Conservation (phyloP, 495 filamentous ascomycete species). For the Penicillium egyptiacum region DNA sequence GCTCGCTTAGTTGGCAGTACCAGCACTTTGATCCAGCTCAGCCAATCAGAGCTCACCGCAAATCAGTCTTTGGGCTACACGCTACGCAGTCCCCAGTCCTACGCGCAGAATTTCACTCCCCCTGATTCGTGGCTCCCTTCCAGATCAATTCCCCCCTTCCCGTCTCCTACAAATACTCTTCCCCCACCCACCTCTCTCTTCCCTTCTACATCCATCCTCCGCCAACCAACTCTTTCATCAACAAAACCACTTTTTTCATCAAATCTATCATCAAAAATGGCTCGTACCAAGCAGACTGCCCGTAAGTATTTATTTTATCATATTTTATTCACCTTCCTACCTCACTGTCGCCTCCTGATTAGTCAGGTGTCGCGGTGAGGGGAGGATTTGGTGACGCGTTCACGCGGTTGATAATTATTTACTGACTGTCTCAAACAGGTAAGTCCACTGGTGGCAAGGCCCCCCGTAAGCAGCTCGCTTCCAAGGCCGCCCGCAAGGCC, state of each 20-base stretch:
- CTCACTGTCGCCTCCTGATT: slow-evolving; percentile 13
- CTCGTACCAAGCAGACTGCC: slow-evolving; percentile 99
- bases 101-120: slow-evolving; percentile 25
- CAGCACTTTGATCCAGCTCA: slow-evolving; percentile 1
- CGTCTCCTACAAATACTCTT: slow-evolving; percentile 51
- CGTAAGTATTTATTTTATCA: slow-evolving; percentile 58
- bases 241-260: slow-evolving; percentile 39
- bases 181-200: slow-evolving; percentile 51
- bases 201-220: slow-evolving; percentile 49
- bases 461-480: slow-evolving; percentile 95
- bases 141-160: slow-evolving; percentile 45
- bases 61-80: slow-evolving; percentile 29
- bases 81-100: slow-evolving; percentile 28
- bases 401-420: slow-evolving; percentile 19
- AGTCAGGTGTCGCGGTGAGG: slow-evolving; percentile 1
- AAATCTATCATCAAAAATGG: slow-evolving; percentile 71
- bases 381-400: slow-evolving; percentile 16
- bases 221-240: slow-evolving; percentile 29
- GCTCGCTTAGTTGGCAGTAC: slow-evolving; percentile 42
- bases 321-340: slow-evolving; percentile 17
- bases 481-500: slow-evolving; percentile 79
- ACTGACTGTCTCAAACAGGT: slow-evolving; percentile 52
- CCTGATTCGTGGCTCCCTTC: slow-evolving; percentile 26
- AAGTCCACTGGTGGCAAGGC: slow-evolving; percentile 99
- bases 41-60: slow-evolving; percentile 34